Conservation (phyloP, 345 rosid genomes). For the Rhodomyrtus tomentosa region DNA sequence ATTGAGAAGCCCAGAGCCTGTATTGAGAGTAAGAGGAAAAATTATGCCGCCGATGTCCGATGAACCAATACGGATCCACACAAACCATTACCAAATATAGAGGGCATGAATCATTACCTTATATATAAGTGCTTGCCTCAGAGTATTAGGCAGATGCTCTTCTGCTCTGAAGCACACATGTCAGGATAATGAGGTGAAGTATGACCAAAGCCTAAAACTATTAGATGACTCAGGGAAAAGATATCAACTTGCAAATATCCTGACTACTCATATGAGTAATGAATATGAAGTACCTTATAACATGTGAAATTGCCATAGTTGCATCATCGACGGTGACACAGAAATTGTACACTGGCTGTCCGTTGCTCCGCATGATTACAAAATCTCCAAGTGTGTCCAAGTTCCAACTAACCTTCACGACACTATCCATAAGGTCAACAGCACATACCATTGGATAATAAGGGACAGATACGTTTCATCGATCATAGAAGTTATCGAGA, state of each 20-base stretch:
- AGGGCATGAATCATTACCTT: slow-evolving; percentile 29
- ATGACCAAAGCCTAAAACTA: background rate
- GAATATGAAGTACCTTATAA: slow-evolving; percentile 54
- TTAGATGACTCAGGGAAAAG: background rate
- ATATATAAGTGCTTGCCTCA: slow-evolving; percentile 88
- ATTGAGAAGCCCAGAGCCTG: slow-evolving; percentile 89
- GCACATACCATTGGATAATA: background rate
- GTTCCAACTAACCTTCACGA: slow-evolving; percentile 88
- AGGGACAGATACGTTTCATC: background rate
- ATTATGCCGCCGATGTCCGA: background rate
- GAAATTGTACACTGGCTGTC: slow-evolving; percentile 92
- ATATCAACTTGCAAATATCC: background rate
- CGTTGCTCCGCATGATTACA: slow-evolving; percentile 92
- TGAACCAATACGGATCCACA: background rate
- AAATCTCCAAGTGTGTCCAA: slow-evolving; percentile 92
- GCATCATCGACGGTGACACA: slow-evolving; percentile 98
- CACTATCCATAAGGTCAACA: slow-evolving; percentile 47
- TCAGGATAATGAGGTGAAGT: background rate
- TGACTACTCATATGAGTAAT: background rate
- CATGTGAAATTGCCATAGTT: slow-evolving; percentile 93
- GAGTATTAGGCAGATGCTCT: slow-evolving; percentile 88
- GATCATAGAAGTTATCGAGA: background rate
- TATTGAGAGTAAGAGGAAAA: background rate
- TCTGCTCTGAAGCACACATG: slow-evolving; percentile 50
- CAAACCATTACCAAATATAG: background rate